Percentiles rank a stretch among this genome's conserved stretches.
phyloP scores from a whole-genome alignment of 2,329 filamentous ascomycete genomes.

The Blumeriella jaapii region DNA sequence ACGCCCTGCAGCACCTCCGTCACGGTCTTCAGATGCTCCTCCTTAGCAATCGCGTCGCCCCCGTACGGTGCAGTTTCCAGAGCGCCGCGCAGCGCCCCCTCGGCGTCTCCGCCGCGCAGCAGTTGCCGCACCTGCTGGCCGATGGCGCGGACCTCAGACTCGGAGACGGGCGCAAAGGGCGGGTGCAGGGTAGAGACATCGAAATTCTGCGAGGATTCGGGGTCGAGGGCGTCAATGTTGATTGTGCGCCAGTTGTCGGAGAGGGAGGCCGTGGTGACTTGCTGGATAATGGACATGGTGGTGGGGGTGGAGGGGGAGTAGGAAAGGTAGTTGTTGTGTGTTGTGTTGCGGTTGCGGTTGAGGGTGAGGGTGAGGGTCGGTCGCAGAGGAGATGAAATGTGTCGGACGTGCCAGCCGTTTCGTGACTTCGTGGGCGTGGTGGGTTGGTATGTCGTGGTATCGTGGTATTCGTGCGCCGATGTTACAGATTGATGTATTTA shows the following conservation, averaged over 20 bases:
- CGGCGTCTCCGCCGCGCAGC: slow-evolving; percentile 72
- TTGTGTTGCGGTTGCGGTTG: neutral
- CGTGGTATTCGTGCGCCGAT: too few relatives aligned
- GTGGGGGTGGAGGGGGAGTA: neutral
- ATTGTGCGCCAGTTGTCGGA: slow-evolving; percentile 72
- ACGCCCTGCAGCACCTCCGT: slow-evolving; percentile 93
- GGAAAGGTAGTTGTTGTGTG: neutral
- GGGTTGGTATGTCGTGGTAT: too few relatives aligned
- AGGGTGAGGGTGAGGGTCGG: neutral
- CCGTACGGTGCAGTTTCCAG: slow-evolving; percentile 77
- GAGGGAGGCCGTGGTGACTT: slow-evolving; percentile 48
- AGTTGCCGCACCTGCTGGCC: slow-evolving; percentile 78
- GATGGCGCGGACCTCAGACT: slow-evolving; percentile 67
- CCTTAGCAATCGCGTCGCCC: slow-evolving; percentile 48
- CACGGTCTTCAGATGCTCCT: slow-evolving; percentile 76
- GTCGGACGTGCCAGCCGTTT: too few relatives aligned
- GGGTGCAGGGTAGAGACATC: slow-evolving; percentile 75
- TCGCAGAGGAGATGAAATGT: too few relatives aligned
- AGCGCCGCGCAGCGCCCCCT: slow-evolving; percentile 74
- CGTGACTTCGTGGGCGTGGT: too few relatives aligned
- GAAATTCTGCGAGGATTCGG: slow-evolving; percentile 86
- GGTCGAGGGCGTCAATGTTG: slow-evolving; percentile 84
- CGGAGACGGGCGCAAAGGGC: slow-evolving; percentile 59
- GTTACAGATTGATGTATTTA: too few relatives aligned
- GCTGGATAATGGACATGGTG: slow-evolving; percentile 55